These are phyloP conservation scores for Penicillium diatomitis DNA, from an alignment of 495 filamentous ascomycete species.

Conservation along the genomic window DNA sequence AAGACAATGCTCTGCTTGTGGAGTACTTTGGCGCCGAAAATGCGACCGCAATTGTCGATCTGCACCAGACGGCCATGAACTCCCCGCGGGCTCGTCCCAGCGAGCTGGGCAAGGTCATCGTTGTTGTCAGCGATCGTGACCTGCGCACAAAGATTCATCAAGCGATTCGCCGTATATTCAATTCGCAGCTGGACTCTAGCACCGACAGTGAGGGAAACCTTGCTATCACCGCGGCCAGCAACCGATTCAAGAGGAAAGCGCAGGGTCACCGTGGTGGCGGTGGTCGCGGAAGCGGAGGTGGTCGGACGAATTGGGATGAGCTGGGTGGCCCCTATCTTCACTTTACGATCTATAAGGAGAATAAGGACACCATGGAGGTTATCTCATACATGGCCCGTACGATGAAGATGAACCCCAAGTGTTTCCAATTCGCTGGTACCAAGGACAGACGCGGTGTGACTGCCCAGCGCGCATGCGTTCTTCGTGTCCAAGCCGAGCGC, in stretches of 20 bases:
- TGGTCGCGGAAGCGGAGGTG: slow-evolving; percentile 13
- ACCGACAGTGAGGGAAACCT: slow-evolving; percentile 53
- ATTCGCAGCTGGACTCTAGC: slow-evolving; percentile 53
- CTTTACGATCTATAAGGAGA: slow-evolving; percentile 94
- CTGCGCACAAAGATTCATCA: slow-evolving; percentile 56
- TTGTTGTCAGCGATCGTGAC: slow-evolving; percentile 46
- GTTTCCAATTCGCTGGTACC: slow-evolving; percentile 81
- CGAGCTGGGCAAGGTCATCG: slow-evolving; percentile 35
- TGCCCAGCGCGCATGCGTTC: slow-evolving; percentile 70
- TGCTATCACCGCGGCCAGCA: slow-evolving; percentile 42
- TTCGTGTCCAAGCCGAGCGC: slow-evolving; percentile 51
- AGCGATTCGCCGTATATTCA: slow-evolving; percentile 59
- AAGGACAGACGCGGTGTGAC: slow-evolving; percentile 90
- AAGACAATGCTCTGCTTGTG: slow-evolving; percentile 37
- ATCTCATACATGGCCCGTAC: slow-evolving; percentile 60
- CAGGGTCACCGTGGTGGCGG: slow-evolving; percentile 21
- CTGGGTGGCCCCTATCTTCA: slow-evolving; percentile 76
- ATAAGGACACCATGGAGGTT: slow-evolving; percentile 95
- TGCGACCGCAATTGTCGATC: slow-evolving; percentile 26
- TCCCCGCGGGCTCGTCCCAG: slow-evolving; percentile 31
- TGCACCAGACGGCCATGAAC: slow-evolving; percentile 37
- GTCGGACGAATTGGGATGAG: slow-evolving; percentile 46
- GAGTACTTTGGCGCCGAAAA: slow-evolving; percentile 37
- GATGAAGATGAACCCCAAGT: slow-evolving; percentile 56
- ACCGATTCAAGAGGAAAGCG: slow-evolving; percentile 28